phyloP scores from a whole-genome alignment of 2,329 filamentous ascomycete genomes.

The Rutstroemia sp. region DNA sequence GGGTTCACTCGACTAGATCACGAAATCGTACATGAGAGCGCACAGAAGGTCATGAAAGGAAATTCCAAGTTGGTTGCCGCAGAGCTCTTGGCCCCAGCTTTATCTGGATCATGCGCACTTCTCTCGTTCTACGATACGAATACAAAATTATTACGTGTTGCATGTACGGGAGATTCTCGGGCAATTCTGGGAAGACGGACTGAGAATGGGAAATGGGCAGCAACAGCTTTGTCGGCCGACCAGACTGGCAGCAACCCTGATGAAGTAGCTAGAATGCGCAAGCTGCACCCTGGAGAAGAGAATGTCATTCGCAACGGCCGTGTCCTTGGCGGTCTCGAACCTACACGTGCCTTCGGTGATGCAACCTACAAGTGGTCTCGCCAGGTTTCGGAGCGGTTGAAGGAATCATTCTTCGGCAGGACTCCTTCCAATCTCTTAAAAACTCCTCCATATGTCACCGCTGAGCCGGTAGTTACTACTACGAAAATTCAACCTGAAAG shows the following conservation, averaged over 20 bases:
- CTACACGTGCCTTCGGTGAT: conserved; percentile 90
- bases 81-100: conserved; percentile 81
- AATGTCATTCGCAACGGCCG: conserved; percentile 83
- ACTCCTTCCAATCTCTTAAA: conserved; percentile 69
- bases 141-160: conserved; percentile 82
- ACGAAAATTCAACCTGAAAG: conserved; percentile 84
- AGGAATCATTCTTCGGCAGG: conserved; percentile 80
- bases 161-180: conserved; percentile 92
- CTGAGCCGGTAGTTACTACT: conserved; percentile 88
- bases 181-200: conserved; percentile 81
- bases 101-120: conserved; percentile 95
- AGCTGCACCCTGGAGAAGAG: conserved; percentile 82
- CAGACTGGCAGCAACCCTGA: conserved; percentile 87
- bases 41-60: conserved; percentile 81
- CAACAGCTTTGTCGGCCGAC: conserved; percentile 81
- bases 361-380: conserved; percentile 94
- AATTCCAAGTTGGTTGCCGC: conserved; percentile 87
- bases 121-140: conserved; percentile 92
- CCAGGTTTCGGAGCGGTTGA: conserved; percentile 76
- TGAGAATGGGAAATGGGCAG: conserved; percentile 81
- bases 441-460: conserved; percentile 94
- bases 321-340: conserved; percentile 86
- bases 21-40: conserved; percentile 90
- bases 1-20: conserved; percentile 85
- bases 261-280: conserved; percentile 75